A percentile compares a stretch with the other conserved stretches of the same genome.
Evolutionary conservation across 2,329 filamentous ascomycete genomes (phyloP).

Genomic region (Pseudocercospora pini-densiflorae): DNA sequence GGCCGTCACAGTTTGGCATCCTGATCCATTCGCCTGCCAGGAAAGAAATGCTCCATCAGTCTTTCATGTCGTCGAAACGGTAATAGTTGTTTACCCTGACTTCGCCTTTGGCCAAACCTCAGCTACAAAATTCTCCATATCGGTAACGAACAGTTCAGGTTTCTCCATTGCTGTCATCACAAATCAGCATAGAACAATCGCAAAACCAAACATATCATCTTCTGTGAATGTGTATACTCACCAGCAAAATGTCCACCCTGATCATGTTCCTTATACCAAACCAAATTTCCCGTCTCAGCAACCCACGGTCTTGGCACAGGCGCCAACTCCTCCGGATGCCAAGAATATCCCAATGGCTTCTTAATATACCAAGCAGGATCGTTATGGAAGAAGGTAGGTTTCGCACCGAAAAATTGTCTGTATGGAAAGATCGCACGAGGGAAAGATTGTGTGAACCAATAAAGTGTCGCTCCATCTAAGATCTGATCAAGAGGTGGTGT

Average conservation of each 20-base stretch:
- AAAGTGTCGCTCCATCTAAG: constrained; percentile 56
- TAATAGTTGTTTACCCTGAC: no score
- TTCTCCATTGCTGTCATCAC: constrained; percentile 37
- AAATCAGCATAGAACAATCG: no score
- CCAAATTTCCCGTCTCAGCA: constrained; percentile 45
- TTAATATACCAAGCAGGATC: constrained; percentile 34
- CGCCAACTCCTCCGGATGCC: constrained; percentile 49
- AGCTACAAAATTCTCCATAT: constrained; percentile 40
- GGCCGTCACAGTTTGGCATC: background rate
- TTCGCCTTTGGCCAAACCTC: constrained; percentile 35
- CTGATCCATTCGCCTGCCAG: background rate
- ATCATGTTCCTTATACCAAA: constrained; percentile 46
- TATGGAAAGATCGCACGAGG: constrained; percentile 55
- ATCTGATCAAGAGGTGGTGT: constrained; percentile 48
- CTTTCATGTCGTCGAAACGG: background rate
- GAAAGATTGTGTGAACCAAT: constrained; percentile 57
- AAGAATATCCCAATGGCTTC: constrained; percentile 52
- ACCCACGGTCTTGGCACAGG: constrained; percentile 44
- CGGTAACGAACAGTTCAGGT: constrained; percentile 35
- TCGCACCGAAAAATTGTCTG: constrained; percentile 40
- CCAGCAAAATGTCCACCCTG: constrained; percentile 45
- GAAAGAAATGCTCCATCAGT: background rate
- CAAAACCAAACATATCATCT: no score
- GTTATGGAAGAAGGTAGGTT: constrained; percentile 32
- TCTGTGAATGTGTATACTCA: no score